phyloP scores from a whole-genome alignment of 73 alveolate species.

The Paramecium caudatum region DNA sequence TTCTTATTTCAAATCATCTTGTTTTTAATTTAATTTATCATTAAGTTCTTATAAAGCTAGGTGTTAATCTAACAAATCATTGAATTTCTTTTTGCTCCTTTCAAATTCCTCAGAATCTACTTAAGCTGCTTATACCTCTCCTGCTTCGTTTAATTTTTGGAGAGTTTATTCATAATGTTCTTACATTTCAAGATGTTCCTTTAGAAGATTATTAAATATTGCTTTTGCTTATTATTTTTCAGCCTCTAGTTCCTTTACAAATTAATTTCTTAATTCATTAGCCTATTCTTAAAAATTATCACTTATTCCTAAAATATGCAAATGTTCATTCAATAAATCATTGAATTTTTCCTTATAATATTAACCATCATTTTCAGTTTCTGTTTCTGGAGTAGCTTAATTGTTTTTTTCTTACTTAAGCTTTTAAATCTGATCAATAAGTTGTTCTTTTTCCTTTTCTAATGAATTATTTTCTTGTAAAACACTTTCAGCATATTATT shows the following conservation, averaged over 20 bases:
- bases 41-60: neutral
- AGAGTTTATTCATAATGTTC: neutral
- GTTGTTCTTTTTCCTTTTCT: no score
- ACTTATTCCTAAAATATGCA: neutral
- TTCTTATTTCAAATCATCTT: neutral
- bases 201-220: neutral
- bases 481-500: no score
- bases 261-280: neutral
- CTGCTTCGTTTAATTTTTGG: neutral
- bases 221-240: slow-evolving; percentile 19
- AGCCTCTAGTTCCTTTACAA: neutral
- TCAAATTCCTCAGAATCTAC: neutral
- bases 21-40: slow-evolving; percentile 10
- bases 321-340: neutral
- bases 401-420: no score
- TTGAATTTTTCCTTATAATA: slow-evolving; percentile 11
- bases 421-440: no score
- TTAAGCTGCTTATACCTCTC: neutral
- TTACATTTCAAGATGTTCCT: neutral
- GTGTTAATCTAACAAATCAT: neutral
- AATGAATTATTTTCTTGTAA: no score
- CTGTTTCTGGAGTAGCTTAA: no score
- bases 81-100: neutral
- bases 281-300: neutral
- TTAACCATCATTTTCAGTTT: no score